Evolutionary conservation across 768 basidiomycete species (phyloP), one percentile per base, ranked within the genome.

Genomic region (Macrocybe gigantea): DNA sequence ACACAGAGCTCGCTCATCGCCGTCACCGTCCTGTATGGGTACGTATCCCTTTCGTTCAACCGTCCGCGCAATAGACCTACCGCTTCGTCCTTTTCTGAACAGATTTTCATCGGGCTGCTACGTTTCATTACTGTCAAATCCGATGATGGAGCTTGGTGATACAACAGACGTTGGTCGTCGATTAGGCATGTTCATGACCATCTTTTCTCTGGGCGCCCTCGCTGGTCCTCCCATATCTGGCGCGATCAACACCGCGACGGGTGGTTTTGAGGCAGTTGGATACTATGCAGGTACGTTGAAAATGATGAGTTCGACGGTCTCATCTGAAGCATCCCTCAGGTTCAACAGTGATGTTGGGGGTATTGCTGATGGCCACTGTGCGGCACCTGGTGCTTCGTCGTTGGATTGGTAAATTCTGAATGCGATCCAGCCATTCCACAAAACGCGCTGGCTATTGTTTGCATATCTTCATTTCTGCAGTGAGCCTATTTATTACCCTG

Each of bases 211-310:
- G 12, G 84, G 83, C 6, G 82, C 82, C 0, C 67, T 88, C 3
- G 73, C 71, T 0, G 87, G 87, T 0, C 83, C 85, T 2, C 87
- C 87, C 0, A 83, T 88, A 50, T 84, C 84, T 6, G 87, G 87
- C 1, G 81, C 81, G 0, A 85, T 89, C 53, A 72, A 74, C 45
- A 60, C 59, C 0, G 68, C 73, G 0, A 77, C 80, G 1, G 75
- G 73, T 2, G 71, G 72, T 0, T 90, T 78, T 55, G 64, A 70
- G 36, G 68, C 56, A 2, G 79, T 81, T 7, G 82, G 82, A 14
- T 57, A 56, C 30, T 60, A 56, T 53, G 58, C 58, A 46, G 58
- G 58, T 57, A 12, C 8, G 41, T 4, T 9, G 6, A 6, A 10
- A 29, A 9, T 7, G 43, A 11, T 31, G 43, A 6, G 9, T 11